Evolutionary conservation across 768 basidiomycete species (phyloP).

Genomic region (Lactarius psammicola): DNA sequence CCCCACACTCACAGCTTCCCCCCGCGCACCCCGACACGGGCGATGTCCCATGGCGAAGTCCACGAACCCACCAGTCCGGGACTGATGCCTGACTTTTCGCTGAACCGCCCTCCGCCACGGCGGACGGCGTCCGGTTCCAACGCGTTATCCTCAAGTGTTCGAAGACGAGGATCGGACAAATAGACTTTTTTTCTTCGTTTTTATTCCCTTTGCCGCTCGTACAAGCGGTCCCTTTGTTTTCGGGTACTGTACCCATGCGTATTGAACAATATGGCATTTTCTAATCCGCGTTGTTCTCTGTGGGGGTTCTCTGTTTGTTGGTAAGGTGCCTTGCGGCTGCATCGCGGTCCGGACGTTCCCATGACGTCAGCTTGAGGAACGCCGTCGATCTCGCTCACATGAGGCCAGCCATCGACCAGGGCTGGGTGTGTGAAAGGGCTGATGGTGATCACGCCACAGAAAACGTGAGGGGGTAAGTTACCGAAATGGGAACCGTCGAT

Average conservation of each 20-base stretch:
- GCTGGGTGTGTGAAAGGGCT: background rate
- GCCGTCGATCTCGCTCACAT: background rate
- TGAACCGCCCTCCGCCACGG: conserved; percentile 29
- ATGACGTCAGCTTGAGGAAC: background rate
- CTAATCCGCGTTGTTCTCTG: background rate
- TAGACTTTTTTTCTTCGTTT: background rate
- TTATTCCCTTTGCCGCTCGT: background rate
- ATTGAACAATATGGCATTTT: background rate
- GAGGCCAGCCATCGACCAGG: background rate
- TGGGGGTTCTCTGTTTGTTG: background rate
- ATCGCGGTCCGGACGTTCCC: background rate
- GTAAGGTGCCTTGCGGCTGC: background rate
- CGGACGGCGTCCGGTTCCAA: conserved; percentile 25
- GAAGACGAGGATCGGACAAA: conserved; percentile 19
- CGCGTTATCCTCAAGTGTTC: background rate
- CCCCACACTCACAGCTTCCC: conserved; percentile 26
- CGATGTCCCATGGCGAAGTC: conserved; percentile 24
- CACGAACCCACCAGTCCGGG: conserved; percentile 21
- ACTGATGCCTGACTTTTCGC: conserved; percentile 29
- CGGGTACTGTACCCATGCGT: background rate
- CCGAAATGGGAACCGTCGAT: background rate
- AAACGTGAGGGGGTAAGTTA: too few species aligned
- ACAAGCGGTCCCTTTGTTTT: background rate
- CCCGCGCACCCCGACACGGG: conserved; percentile 24
- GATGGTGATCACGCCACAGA: background rate